A percentile compares a stretch with the other conserved stretches of the same genome.
Conservation (phyloP, 108 stramenopile species). For the Mediolabrus comicus region DNA sequence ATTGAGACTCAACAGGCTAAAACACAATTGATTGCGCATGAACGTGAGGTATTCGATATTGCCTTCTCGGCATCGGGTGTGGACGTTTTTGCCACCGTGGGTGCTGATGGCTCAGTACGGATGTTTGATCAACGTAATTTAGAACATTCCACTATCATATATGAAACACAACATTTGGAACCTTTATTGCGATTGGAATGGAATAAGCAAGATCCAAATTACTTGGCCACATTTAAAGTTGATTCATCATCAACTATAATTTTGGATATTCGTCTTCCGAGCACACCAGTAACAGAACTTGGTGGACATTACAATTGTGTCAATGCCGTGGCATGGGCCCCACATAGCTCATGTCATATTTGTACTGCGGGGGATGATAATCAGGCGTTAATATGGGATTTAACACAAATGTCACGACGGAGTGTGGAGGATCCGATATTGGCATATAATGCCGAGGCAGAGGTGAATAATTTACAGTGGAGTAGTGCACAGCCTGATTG, state of each 20-base stretch:
- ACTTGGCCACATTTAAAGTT: constrained; percentile 90
- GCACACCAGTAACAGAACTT: constrained; percentile 73
- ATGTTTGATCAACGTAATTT: constrained; percentile 95
- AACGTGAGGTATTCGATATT: constrained; percentile 98
- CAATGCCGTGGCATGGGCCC: constrained; percentile 98
- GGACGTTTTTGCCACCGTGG: constrained; percentile 96
- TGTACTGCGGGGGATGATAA: constrained; percentile 95
- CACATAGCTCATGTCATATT: constrained; percentile 96
- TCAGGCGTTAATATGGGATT: constrained; percentile 98
- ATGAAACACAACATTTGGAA: constrained; percentile 90
- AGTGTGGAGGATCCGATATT: constrained; percentile 96
- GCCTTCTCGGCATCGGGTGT: constrained; percentile 92
- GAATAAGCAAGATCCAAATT: constrained; percentile 99
- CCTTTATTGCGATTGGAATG: constrained; percentile 95
- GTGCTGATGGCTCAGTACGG: constrained; percentile 96
- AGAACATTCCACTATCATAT: constrained; percentile 97
- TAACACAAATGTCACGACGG: constrained; percentile 73
- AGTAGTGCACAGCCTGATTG: constrained; percentile 93
- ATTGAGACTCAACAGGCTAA: constrained; percentile 74
- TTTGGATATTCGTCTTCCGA: constrained; percentile 92
- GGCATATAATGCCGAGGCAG: constrained; percentile 95
- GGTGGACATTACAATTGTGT: constrained; percentile 90
- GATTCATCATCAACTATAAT: constrained; percentile 88
- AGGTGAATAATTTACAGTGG: constrained; percentile 98
- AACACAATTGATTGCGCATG: constrained; percentile 99